phyloP scores from a whole-genome alignment of 352 stramenopile genomes.

The Thraustochytrium striatum region DNA sequence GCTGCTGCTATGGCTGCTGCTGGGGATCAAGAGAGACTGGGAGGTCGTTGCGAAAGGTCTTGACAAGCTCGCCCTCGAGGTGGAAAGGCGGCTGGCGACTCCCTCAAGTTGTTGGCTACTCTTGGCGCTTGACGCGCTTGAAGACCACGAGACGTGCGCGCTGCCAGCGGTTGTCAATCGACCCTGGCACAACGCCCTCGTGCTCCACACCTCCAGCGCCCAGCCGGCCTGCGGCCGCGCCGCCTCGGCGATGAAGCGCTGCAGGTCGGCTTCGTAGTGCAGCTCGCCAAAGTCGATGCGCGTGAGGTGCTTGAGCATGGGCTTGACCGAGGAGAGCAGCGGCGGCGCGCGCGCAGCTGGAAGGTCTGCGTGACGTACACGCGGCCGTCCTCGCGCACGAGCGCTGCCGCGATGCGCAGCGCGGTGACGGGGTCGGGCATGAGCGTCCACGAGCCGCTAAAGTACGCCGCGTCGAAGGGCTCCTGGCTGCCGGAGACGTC shows the following conservation, averaged over 20 bases:
- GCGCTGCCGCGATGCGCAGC: slow-evolving; percentile 63
- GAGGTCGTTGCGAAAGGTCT: no score
- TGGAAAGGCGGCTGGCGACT: no score
- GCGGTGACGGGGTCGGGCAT: slow-evolving; percentile 78
- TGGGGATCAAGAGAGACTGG: no score
- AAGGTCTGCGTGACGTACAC: slow-evolving; percentile 86
- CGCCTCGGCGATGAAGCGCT: slow-evolving; percentile 56
- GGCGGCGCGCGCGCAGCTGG: slow-evolving; percentile 61
- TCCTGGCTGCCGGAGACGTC: slow-evolving; percentile 52
- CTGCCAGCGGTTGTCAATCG: slow-evolving; percentile 60
- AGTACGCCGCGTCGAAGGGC: slow-evolving; percentile 81
- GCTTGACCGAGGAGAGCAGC: slow-evolving; percentile 68
- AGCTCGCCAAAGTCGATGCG: slow-evolving; percentile 85
- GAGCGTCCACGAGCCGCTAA: slow-evolving; percentile 82
- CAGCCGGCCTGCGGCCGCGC: slow-evolving; percentile 20
- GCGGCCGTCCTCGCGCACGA: slow-evolving; percentile 64
- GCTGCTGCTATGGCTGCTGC: no score
- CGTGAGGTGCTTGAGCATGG: slow-evolving; percentile 81
- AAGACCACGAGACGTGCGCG: slow-evolving; percentile 50
- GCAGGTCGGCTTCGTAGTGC: slow-evolving; percentile 71
- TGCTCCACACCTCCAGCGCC: slow-evolving; percentile 53
- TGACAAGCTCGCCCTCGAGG: no score
- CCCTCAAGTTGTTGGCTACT: no score
- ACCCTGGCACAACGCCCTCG: slow-evolving; percentile 58
- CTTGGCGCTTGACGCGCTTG: no score